A percentile compares a stretch with the other conserved stretches of the same genome.
Conservation (phyloP, 2,329 filamentous ascomycete species). For the Blumeriella jaapii region DNA sequence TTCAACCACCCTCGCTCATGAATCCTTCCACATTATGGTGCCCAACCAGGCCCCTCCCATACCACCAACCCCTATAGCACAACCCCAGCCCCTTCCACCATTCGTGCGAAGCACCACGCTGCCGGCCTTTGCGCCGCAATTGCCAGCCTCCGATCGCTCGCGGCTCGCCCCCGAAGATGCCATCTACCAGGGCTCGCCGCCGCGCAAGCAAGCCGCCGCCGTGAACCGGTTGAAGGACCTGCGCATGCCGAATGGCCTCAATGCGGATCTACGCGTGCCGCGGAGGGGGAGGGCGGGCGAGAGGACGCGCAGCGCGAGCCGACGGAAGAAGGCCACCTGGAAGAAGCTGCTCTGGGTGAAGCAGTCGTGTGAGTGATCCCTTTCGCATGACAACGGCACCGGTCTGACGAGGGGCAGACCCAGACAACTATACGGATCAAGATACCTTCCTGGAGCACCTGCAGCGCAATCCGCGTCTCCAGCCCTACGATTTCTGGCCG, state of each 20-base stretch:
- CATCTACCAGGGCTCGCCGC: constrained; percentile 52
- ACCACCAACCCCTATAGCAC: constrained; percentile 10
- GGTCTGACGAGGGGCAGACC: no score
- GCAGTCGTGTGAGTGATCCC: constrained; percentile 59
- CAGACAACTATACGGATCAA: no score
- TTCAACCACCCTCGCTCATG: no score
- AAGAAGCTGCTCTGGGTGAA: constrained; percentile 98
- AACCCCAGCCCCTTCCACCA: constrained; percentile 15
- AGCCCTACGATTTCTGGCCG: constrained; percentile 97
- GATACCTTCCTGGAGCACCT: constrained; percentile 93
- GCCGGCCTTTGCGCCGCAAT: constrained; percentile 8
- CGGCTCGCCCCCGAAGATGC: constrained; percentile 79
- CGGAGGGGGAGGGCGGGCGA: constrained; percentile 21
- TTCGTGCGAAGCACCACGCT: constrained; percentile 20
- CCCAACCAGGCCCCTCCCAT: constrained; percentile 20
- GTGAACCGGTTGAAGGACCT: constrained; percentile 32
- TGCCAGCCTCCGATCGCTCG: constrained; percentile 38
- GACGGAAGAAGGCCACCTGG: constrained; percentile 64
- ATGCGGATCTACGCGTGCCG: constrained; percentile 10
- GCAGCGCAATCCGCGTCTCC: constrained; percentile 83
- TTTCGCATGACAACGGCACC: constrained; percentile 2
- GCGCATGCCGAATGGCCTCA: constrained; percentile 21
- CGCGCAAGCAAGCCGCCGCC: constrained; percentile 35
- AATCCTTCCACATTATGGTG: constrained; percentile 25
- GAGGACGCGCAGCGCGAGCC: constrained; percentile 36